phyloP scores from a whole-genome alignment of 345 rosid species.

The Excoecaria cochinchinensis region DNA sequence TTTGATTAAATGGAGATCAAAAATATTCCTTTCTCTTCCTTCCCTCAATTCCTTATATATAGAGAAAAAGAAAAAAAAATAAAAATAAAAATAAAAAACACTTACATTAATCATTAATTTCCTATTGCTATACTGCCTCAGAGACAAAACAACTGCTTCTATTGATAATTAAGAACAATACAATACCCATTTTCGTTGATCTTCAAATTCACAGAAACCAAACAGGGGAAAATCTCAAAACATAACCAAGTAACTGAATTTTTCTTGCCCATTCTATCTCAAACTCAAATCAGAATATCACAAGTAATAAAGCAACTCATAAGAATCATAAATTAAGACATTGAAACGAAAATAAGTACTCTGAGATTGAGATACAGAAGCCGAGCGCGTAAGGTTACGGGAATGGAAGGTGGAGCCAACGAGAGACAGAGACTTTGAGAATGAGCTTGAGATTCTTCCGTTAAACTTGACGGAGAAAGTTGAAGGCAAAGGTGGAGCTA shows the following conservation, averaged over 20 bases:
- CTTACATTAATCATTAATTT: neutral
- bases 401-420: slow-evolving; percentile 25
- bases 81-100: neutral
- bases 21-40: neutral
- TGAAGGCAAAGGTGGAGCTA: slow-evolving; percentile 12
- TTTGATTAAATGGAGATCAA: neutral
- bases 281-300: neutral
- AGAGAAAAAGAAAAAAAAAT: neutral
- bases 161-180: neutral
- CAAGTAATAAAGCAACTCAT: neutral
- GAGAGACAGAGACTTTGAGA: slow-evolving; percentile 22
- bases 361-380: slow-evolving; percentile 42
- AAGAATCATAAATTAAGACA: neutral
- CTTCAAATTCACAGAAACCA: neutral
- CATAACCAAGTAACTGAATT: neutral
- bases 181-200: neutral
- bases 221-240: neutral
- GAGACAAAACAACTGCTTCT: slow-evolving; percentile 7
- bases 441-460: slow-evolving; percentile 28
- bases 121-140: neutral
- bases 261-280: neutral
- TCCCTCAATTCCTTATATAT: neutral
- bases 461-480: slow-evolving; percentile 26
- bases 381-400: slow-evolving; percentile 38
- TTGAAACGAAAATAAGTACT: slow-evolving; percentile 30